Percentiles rank a stretch among this genome's conserved stretches.
Conservation (phyloP, 1,284 basidiomycete species). For the Xanthoconium separans region DNA sequence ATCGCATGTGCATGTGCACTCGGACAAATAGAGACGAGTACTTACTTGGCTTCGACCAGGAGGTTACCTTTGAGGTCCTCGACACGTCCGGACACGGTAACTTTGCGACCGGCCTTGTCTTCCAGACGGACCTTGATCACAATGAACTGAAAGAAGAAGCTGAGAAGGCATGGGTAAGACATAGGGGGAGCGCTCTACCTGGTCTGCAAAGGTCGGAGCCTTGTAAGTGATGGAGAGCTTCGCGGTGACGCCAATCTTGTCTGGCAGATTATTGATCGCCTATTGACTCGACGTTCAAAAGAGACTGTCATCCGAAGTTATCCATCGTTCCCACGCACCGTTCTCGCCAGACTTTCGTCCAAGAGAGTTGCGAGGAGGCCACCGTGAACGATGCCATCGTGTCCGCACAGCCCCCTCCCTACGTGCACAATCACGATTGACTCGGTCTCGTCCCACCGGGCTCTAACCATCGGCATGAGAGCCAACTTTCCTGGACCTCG, state of each 20-base stretch:
- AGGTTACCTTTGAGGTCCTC: slow-evolving; percentile 77
- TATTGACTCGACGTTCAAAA: slow-evolving; percentile 6
- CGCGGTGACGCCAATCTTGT: slow-evolving; percentile 92
- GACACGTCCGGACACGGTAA: slow-evolving; percentile 66
- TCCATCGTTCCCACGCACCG: slow-evolving; percentile 43
- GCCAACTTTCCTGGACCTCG: slow-evolving; percentile 85
- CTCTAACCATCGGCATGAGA: slow-evolving; percentile 72
- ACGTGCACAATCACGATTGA: slow-evolving; percentile 75
- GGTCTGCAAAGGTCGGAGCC: slow-evolving; percentile 82
- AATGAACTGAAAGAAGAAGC: slow-evolving; percentile 53
- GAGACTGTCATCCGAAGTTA: slow-evolving; percentile 11
- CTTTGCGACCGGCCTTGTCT: slow-evolving; percentile 76
- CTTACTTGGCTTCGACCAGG: slow-evolving; percentile 79
- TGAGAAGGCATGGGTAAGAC: not conserved
- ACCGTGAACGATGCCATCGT: slow-evolving; percentile 93
- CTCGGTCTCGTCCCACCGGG: slow-evolving; percentile 74
- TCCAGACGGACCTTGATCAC: slow-evolving; percentile 66
- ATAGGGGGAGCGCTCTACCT: slow-evolving; percentile 44
- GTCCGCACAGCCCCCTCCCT: slow-evolving; percentile 85
- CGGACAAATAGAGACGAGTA: slow-evolving; percentile 5
- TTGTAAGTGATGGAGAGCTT: slow-evolving; percentile 74
- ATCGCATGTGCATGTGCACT: not conserved
- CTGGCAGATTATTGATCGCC: slow-evolving; percentile 84
- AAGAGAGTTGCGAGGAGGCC: slow-evolving; percentile 88
- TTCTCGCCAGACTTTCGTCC: slow-evolving; percentile 84